phyloP scores from a whole-genome alignment of 768 basidiomycete genomes.

The Collybiopsis luxurians region DNA sequence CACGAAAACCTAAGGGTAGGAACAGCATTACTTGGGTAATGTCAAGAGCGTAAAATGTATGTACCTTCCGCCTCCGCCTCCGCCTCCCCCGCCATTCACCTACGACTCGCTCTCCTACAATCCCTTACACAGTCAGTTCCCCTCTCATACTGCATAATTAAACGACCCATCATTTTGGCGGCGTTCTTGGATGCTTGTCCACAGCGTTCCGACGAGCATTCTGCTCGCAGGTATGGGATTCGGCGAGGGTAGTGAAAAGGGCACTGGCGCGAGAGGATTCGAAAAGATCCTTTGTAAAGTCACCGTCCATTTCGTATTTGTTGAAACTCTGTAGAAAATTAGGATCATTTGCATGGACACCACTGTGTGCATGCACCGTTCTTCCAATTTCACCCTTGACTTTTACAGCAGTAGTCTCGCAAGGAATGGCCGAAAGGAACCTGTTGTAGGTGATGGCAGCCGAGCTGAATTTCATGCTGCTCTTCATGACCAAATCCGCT shows the following conservation, averaged over 20 bases:
- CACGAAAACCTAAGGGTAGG: too few relatives aligned
- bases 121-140: too few relatives aligned
- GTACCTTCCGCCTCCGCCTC: too few relatives aligned
- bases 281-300: slow-evolving; percentile 87
- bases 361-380: slow-evolving; percentile 32
- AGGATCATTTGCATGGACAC: slow-evolving; percentile 5
- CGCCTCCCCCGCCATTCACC: too few relatives aligned
- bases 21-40: too few relatives aligned
- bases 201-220: slow-evolving; percentile 96
- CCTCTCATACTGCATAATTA: slow-evolving; percentile 98
- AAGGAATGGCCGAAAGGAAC: slow-evolving; percentile 88
- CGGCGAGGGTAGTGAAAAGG: slow-evolving; percentile 90
- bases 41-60: too few relatives aligned
- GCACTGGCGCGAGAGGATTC: slow-evolving; percentile 97
- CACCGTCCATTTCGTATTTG: slow-evolving; percentile 97
- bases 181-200: slow-evolving; percentile 99
- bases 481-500: slow-evolving; percentile 88
- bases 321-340: slow-evolving; percentile 75
- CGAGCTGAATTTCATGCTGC: slow-evolving; percentile 83
- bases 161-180: slow-evolving; percentile 80
- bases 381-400: slow-evolving; percentile 84
- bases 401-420: slow-evolving; percentile 73
- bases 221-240: slow-evolving; percentile 94
- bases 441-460: slow-evolving; percentile 80
- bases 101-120: too few relatives aligned